phyloP scores from a whole-genome alignment of 345 rosid species.

The Salix exigua region DNA sequence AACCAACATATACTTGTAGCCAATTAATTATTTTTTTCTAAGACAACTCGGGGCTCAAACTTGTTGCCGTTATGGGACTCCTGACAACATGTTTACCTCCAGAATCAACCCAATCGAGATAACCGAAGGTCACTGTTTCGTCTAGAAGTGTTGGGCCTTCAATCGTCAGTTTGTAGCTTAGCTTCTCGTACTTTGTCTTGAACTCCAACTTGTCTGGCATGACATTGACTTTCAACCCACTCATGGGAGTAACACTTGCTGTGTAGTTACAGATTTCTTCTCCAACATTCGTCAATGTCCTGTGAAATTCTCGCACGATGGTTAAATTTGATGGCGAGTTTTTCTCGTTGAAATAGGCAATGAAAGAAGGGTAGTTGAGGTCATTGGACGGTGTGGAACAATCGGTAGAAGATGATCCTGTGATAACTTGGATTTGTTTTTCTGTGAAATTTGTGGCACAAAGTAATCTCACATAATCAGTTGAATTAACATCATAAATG shows the following conservation, averaged over 20 bases:
- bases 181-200: constrained; percentile 37
- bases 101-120: constrained; percentile 47
- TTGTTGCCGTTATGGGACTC: constrained; percentile 47
- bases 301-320: constrained; percentile 24
- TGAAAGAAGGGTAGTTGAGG: constrained; percentile 60
- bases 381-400: constrained; percentile 43
- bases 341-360: constrained; percentile 29
- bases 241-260: constrained; percentile 22
- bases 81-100: constrained; percentile 36
- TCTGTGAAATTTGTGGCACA: constrained; percentile 46
- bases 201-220: constrained; percentile 41
- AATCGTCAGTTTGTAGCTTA: constrained; percentile 35
- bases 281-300: constrained; percentile 58
- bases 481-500: constrained; percentile 36
- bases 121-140: constrained; percentile 29
- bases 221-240: constrained; percentile 32
- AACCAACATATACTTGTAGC: not conserved
- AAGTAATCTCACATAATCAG: constrained; percentile 44
- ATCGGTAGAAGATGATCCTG: constrained; percentile 33
- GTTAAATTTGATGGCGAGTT: not conserved
- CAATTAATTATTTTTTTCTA: not conserved
- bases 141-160: constrained; percentile 26
- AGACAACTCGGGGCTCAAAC: not conserved
- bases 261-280: constrained; percentile 28
- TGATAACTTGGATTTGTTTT: constrained; percentile 42